A percentile compares a stretch with the other conserved stretches of the same genome.
phyloP scores from a whole-genome alignment of 768 basidiomycete species.

The Leucogyrophana mollusca region DNA sequence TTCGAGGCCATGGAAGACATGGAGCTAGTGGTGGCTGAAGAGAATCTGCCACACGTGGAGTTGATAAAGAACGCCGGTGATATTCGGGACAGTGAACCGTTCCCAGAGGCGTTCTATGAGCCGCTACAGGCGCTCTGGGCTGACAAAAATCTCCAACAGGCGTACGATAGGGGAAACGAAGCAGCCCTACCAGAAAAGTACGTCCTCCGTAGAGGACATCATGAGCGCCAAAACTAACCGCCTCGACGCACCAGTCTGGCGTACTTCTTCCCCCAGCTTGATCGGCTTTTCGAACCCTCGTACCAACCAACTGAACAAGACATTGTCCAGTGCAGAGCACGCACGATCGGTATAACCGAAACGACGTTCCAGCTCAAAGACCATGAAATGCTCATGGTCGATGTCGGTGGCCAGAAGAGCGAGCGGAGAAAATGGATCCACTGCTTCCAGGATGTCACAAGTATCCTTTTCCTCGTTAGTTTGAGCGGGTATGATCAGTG shows the following conservation, averaged over 20 bases:
- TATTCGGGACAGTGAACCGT: slow-evolving; percentile 77
- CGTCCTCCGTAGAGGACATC: slow-evolving; percentile 16
- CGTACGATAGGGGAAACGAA: slow-evolving; percentile 85
- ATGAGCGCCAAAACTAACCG: slow-evolving; percentile 6
- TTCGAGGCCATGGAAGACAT: slow-evolving; percentile 90
- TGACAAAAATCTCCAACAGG: slow-evolving; percentile 71
- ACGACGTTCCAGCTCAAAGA: slow-evolving; percentile 78
- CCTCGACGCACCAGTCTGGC: slow-evolving; percentile 42
- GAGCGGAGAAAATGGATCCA: slow-evolving; percentile 94
- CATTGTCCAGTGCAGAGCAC: slow-evolving; percentile 81
- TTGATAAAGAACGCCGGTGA: slow-evolving; percentile 69
- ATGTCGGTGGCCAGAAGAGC: slow-evolving; percentile 92
- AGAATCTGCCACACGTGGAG: slow-evolving; percentile 56
- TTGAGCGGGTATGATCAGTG: slow-evolving; percentile 94
- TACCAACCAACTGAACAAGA: slow-evolving; percentile 84
- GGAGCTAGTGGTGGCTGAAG: slow-evolving; percentile 68
- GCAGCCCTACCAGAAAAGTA: slow-evolving; percentile 91
- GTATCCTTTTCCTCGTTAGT: slow-evolving; percentile 88
- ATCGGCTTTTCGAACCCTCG: slow-evolving; percentile 71
- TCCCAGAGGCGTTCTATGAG: slow-evolving; percentile 64
- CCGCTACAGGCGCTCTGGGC: slow-evolving; percentile 74
- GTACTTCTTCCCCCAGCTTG: slow-evolving; percentile 79
- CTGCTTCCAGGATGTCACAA: slow-evolving; percentile 93
- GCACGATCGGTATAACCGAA: slow-evolving; percentile 90
- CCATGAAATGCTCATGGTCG: slow-evolving; percentile 89